A percentile compares a stretch with the other conserved stretches of the same genome.
Evolutionary conservation across 108 stramenopile genomes (phyloP).

Genomic region (Stephanodiscus minutulus): DNA sequence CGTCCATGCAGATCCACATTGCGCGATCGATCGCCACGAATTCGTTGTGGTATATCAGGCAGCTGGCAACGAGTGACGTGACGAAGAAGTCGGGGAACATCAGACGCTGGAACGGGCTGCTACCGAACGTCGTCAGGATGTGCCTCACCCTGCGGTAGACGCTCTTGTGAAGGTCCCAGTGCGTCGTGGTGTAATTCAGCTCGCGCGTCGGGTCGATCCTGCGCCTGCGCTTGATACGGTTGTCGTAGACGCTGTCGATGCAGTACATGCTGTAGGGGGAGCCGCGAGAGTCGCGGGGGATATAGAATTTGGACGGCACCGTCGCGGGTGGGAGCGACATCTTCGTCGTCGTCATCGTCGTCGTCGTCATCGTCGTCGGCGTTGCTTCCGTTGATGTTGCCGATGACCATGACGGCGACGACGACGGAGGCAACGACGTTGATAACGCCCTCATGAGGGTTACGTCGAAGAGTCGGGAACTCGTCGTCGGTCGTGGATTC

Average conservation of each 20-base stretch:
- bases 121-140: constrained; percentile 26
- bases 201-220: constrained; percentile 56
- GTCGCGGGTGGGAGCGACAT: not conserved
- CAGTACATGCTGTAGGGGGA: constrained; percentile 32
- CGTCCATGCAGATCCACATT: constrained; percentile 18
- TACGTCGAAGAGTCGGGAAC: not conserved
- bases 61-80: constrained; percentile 38
- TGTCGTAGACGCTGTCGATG: constrained; percentile 37
- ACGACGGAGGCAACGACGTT: not conserved
- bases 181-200: constrained; percentile 42
- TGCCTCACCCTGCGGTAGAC: constrained; percentile 52
- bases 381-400: too few relatives aligned
- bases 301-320: constrained; percentile 31
- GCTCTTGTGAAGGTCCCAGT: constrained; percentile 57
- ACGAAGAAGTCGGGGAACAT: constrained; percentile 57
- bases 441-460: not conserved
- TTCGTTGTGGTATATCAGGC: constrained; percentile 58
- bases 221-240: constrained; percentile 37
- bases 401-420: too few relatives aligned
- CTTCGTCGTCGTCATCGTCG: not conserved
- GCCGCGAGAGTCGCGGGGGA: constrained; percentile 28
- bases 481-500: too few relatives aligned
- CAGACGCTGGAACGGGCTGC: constrained; percentile 53
- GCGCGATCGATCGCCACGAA: constrained; percentile 12
- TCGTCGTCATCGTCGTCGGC: not conserved